Evolutionary conservation across 306 rosid species (phyloP).

Genomic region (Albizia julibrissin): DNA sequence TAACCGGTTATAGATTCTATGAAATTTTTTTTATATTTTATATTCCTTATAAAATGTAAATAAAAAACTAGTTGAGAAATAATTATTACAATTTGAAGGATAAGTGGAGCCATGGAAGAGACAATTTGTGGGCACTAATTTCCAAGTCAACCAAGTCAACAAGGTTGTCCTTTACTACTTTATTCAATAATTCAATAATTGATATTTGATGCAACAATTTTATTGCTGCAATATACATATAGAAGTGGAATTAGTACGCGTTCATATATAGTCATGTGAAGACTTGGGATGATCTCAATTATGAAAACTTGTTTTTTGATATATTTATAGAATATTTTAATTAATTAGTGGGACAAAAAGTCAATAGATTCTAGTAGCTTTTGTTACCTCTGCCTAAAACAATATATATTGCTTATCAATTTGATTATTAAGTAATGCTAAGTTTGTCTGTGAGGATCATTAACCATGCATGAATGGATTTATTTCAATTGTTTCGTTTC

Average conservation of each 20-base stretch:
- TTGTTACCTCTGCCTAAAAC: neutral
- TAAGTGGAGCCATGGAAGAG: neutral
- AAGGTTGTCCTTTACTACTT: neutral
- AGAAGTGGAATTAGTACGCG: neutral
- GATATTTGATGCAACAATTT: neutral
- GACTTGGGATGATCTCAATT: neutral
- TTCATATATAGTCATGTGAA: neutral
- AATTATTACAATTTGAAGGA: neutral
- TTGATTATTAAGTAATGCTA: neutral
- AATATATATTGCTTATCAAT: neutral
- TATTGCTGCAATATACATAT: neutral
- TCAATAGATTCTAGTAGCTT: neutral
- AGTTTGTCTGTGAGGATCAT: neutral
- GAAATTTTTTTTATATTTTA: too few species aligned
- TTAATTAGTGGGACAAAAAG: neutral
- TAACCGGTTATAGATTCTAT: neutral
- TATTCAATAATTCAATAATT: neutral
- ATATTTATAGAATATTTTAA: neutral
- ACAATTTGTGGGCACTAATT: neutral
- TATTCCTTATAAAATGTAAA: neutral
- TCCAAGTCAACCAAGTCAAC: slow-evolving; percentile 61
- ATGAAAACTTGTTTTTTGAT: neutral
- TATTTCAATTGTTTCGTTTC: neutral
- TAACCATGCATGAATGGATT: neutral
- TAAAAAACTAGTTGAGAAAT: neutral